Conservation (phyloP, 768 basidiomycete species). For the Suillus occidentalis region DNA sequence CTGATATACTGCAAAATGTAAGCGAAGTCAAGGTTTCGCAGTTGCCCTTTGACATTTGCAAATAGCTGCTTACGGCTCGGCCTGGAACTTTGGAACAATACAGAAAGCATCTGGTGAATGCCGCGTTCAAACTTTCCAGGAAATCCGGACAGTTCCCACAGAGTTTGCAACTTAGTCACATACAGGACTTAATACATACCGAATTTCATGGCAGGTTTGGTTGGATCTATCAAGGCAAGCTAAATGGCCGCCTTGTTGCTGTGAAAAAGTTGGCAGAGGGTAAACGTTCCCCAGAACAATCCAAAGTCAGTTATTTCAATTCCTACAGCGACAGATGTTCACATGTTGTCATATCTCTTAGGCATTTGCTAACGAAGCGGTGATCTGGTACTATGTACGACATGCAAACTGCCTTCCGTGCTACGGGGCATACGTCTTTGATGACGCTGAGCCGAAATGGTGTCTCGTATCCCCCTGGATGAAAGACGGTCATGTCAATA, state of each 20-base stretch:
- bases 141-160: conserved; percentile 20
- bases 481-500: conserved; percentile 31
- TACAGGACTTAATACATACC: conserved; percentile 13
- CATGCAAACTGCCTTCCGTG: conserved; percentile 39
- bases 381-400: conserved; percentile 33
- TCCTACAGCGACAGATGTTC: background rate
- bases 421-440: conserved; percentile 29
- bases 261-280: conserved; percentile 20
- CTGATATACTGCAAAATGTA: conserved; percentile 28
- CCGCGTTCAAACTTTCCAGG: conserved; percentile 22
- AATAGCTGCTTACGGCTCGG: conserved; percentile 24
- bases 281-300: background rate
- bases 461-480: conserved; percentile 43
- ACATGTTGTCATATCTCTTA: conserved; percentile 2
- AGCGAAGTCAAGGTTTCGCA: conserved; percentile 1
- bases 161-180: conserved; percentile 12
- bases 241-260: conserved; percentile 26
- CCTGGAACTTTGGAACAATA: conserved; percentile 19
- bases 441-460: conserved; percentile 8
- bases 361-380: conserved; percentile 32
- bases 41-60: conserved; percentile 6
- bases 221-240: conserved; percentile 17
- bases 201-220: conserved; percentile 24
- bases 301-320: conserved; percentile 19
- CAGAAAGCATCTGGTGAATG: conserved; percentile 17